phyloP scores from a whole-genome alignment of 2,329 filamentous ascomycete species.

The Raffaelea deltoideospora region DNA sequence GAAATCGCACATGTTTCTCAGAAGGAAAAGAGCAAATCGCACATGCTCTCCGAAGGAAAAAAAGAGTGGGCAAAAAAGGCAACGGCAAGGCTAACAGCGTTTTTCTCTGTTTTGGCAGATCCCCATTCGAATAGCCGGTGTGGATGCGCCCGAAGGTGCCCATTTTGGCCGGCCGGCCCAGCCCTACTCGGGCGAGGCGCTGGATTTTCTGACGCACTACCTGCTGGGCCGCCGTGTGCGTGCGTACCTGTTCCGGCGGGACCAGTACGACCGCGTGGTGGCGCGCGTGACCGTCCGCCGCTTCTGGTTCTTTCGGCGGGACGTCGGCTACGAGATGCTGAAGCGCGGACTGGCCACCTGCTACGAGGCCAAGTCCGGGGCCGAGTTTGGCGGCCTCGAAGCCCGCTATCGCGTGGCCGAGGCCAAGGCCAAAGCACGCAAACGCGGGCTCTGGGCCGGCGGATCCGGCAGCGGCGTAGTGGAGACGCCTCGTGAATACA shows the following conservation, averaged over 20 bases:
- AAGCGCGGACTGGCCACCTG: conserved; percentile 72
- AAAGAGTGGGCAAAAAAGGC: too few species aligned
- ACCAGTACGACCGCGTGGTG: conserved; percentile 87
- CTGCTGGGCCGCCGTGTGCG: conserved; percentile 61
- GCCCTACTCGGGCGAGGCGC: conserved; percentile 67
- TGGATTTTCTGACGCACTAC: conserved; percentile 63
- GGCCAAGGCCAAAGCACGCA: conserved; percentile 46
- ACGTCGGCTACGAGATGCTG: conserved; percentile 85
- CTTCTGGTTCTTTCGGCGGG: conserved; percentile 48
- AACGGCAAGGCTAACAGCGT: not conserved
- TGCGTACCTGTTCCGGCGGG: conserved; percentile 66
- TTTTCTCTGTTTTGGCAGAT: conserved; percentile 41
- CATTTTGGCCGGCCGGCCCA: conserved; percentile 87
- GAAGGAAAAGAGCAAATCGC: too few species aligned
- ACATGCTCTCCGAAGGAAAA: too few species aligned
- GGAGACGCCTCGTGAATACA: conserved; percentile 82
- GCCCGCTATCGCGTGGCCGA: conserved; percentile 51
- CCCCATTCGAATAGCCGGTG: conserved; percentile 72
- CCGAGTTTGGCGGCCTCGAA: conserved; percentile 68
- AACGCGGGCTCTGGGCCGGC: conserved; percentile 61
- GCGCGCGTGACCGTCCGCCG: conserved; percentile 65
- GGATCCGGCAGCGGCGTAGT: conserved; percentile 36
- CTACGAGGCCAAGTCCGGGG: conserved; percentile 83
- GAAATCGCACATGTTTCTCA: too few species aligned
- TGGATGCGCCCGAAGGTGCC: conserved; percentile 84